Conservation (phyloP, 345 rosid species). For the Abelmoschus esculentus region DNA sequence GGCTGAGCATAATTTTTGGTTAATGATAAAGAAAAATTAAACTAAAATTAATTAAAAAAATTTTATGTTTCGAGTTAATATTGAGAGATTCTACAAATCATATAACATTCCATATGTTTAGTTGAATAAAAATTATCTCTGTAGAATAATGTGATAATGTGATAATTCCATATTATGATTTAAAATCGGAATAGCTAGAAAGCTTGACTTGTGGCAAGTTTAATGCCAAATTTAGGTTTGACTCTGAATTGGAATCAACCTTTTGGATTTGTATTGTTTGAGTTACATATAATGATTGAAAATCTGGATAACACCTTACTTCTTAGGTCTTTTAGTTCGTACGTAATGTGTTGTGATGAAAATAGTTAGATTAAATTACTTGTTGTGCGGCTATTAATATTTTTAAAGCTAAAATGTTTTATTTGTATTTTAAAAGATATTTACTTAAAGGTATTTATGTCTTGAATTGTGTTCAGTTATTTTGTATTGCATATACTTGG, state of each 20-base stretch:
- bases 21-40: too few species aligned
- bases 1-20: too few species aligned
- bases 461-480: neutral
- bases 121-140: too few species aligned
- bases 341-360: neutral
- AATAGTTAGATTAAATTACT: neutral
- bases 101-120: too few species aligned
- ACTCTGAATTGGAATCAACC: conserved; percentile 3
- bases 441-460: neutral
- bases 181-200: neutral
- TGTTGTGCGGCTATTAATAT: neutral
- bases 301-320: neutral
- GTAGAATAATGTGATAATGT: too few species aligned
- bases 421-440: neutral
- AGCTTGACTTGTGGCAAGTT: conserved; percentile 90
- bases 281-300: neutral
- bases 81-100: too few species aligned
- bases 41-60: too few species aligned
- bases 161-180: too few species aligned
- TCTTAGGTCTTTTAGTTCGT: conserved; percentile 19
- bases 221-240: conserved; percentile 26
- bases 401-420: neutral
- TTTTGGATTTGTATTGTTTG: conserved; percentile 11
- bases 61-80: too few species aligned
- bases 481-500: neutral